Base-by-base conservation (phyloP, 352 stramenopile species). In the Globisporangium polare region DNA sequence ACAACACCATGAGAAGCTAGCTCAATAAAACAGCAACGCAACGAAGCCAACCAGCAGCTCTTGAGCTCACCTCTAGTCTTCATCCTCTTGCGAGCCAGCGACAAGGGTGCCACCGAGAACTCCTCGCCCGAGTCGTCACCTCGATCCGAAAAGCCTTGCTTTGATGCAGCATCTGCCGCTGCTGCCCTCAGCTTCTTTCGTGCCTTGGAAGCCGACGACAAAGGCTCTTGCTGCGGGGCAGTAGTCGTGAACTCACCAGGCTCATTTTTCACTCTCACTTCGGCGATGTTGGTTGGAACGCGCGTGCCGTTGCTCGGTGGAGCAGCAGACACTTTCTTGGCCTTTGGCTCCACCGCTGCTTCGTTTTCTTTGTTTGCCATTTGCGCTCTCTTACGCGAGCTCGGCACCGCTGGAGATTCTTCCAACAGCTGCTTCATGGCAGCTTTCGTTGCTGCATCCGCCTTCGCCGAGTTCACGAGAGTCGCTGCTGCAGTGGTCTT, bases 111-210 rank as follows among this genome's bases (percentile, higher is more conserved):
- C 9, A 45, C 13, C 8, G 50, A 55, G 22, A 27, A 55, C 18
- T 55, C 27, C 13, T 55, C 9, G 27, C 17, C 20, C 31, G 47
- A 31, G 17, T 54, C 17, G 12, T 26, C 26, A 39, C 39, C 17
- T 54, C 17, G n/a, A 54, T 42, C 27, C 0, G 13, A 55, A 42
- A 41, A 20, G 17, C 5, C 18, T 18, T 42, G 20, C 33, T 18
- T 8, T 29, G 4, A 15, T 3, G 5, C 8, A 17, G 50, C 15
- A 33, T 12, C 50, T 27, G 9, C 9, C 17, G 29, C 29, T 26
- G 43, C 3, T 50, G 50, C 29, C 50, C 9, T 42, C 29, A 42
- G 29, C 13, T 55, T 55, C 29, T 27, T 55, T 42, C 50, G 50
- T 4, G 33, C 5, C 2, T 55, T 55, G 9, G n/a, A 8, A 42